Evolutionary conservation across 306 rosid genomes (phyloP).

Genomic region (Psophocarpus tetragonolobus): DNA sequence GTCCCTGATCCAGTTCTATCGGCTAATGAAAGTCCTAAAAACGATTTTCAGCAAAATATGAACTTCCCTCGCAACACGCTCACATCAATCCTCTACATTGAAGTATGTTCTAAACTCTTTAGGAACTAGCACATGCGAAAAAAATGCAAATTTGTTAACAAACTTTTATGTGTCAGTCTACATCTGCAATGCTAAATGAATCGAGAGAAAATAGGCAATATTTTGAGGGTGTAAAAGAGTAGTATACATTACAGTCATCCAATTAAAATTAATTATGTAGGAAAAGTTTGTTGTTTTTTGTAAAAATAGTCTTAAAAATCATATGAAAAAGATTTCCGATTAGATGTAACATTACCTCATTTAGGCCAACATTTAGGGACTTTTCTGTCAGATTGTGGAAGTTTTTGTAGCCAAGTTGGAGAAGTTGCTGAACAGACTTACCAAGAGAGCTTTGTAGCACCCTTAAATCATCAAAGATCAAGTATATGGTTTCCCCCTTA

Average conservation of each 20-base stretch:
- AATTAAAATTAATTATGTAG: too few relatives aligned
- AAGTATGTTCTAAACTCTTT: background rate
- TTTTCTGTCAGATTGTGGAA: conserved; percentile 16
- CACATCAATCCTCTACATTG: background rate
- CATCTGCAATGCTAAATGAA: background rate
- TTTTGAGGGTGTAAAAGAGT: too few relatives aligned
- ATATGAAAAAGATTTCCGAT: too few relatives aligned
- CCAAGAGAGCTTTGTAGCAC: conserved; percentile 31
- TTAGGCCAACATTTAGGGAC: conserved; percentile 3
- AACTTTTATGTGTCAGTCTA: background rate
- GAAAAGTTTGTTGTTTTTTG: too few relatives aligned
- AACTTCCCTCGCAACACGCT: background rate
- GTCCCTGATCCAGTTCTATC: background rate
- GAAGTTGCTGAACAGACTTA: conserved; percentile 9
- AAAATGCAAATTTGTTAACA: background rate
- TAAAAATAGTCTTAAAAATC: too few relatives aligned
- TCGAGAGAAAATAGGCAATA: too few relatives aligned
- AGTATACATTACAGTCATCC: too few relatives aligned
- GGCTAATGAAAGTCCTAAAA: background rate
- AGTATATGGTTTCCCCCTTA: conserved; percentile 25
- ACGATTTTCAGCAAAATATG: background rate
- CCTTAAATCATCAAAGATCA: conserved; percentile 36
- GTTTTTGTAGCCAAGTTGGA: conserved; percentile 34
- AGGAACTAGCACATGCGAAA: background rate
- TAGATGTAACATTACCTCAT: background rate